These are phyloP conservation scores for Cladobotryum mycophilum DNA, from an alignment of 2,329 filamentous ascomycete genomes.

Conservation along the genomic window DNA sequence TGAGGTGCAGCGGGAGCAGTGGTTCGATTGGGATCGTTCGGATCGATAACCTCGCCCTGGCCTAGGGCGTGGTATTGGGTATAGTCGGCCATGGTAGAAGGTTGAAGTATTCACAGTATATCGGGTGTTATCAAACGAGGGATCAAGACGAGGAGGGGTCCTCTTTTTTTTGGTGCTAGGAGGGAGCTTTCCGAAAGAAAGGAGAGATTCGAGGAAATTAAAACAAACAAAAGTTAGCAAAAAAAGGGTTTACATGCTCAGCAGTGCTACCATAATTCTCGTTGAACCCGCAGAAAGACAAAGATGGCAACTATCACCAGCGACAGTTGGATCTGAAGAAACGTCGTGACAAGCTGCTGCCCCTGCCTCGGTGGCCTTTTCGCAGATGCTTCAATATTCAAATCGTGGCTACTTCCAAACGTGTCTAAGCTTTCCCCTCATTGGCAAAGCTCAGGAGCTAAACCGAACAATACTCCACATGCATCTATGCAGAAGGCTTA, in stretches of 20 bases:
- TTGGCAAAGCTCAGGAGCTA: constrained; percentile 7
- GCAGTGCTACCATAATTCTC: constrained; percentile 14
- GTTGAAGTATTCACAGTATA: no score
- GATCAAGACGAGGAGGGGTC: constrained; percentile 6
- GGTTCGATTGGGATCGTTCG: constrained; percentile 47
- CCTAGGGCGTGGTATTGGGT: constrained; percentile 51
- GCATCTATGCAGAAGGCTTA: not conserved
- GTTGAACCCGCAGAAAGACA: constrained; percentile 4
- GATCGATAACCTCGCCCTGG: constrained; percentile 48
- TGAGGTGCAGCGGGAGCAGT: constrained; percentile 46
- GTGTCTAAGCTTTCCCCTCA: constrained; percentile 6
- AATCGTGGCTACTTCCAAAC: constrained; percentile 9
- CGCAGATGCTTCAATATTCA: constrained; percentile 7
- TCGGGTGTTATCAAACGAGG: constrained; percentile 20
- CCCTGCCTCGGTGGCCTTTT: constrained; percentile 17
- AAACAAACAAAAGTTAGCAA: not conserved
- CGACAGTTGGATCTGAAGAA: constrained; percentile 1
- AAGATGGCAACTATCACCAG: not conserved
- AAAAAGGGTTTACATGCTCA: constrained; percentile 9
- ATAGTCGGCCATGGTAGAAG: constrained; percentile 45
- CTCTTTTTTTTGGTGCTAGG: no score
- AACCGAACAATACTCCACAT: constrained; percentile 7
- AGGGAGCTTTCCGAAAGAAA: not conserved
- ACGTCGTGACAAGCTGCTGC: constrained; percentile 1
- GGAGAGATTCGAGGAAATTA: not conserved